Evolutionary conservation across 148 eudicot genomes (phyloP).

Genomic region (Camellia sinensis): DNA sequence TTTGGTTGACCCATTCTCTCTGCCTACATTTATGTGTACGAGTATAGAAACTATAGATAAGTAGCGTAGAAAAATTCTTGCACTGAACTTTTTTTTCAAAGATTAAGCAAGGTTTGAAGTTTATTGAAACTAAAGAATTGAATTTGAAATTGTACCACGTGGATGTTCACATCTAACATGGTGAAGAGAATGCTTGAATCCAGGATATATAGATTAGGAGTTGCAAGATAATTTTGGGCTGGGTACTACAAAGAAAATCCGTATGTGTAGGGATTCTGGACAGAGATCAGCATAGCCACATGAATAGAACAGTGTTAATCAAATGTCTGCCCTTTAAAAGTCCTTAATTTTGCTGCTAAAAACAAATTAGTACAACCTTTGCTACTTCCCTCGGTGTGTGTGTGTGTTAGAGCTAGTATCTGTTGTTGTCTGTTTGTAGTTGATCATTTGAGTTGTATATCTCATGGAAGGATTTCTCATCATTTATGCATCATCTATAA

Average conservation of each 20-base stretch:
- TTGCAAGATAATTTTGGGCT: neutral
- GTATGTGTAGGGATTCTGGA: neutral
- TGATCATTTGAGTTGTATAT: neutral
- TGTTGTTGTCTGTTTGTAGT: neutral
- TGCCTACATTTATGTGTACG: neutral
- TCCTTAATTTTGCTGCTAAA: neutral
- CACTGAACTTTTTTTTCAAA: neutral
- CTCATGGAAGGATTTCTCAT: neutral
- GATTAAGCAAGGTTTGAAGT: too few relatives aligned
- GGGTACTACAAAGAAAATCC: neutral
- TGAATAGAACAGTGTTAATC: neutral
- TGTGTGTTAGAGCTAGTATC: neutral
- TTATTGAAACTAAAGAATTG: neutral
- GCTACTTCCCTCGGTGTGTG: neutral
- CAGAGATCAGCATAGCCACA: neutral
- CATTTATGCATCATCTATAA: neutral
- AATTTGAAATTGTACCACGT: neutral
- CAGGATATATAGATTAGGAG: neutral
- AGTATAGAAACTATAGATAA: neutral
- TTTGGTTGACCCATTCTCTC: neutral
- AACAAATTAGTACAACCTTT: neutral
- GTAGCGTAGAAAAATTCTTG: neutral
- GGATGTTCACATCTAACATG: neutral
- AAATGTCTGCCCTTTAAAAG: neutral
- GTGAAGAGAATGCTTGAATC: neutral